Percentiles rank a stretch among this genome's conserved stretches.
Conservation (phyloP, 208 protist species). For the Trypanosoma rangeli region DNA sequence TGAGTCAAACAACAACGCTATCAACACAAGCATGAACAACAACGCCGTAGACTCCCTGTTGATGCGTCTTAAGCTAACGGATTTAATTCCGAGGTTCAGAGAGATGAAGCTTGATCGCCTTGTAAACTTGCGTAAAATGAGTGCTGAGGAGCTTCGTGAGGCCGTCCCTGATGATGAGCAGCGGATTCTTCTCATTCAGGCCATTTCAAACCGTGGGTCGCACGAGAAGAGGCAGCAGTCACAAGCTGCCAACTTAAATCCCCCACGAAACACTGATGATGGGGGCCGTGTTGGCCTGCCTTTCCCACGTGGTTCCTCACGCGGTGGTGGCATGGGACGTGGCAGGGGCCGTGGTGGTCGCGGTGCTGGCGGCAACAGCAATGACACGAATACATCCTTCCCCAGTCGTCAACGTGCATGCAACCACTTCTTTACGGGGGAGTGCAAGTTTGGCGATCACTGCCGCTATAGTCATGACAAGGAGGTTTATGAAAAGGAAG, state of each 20-base stretch:
- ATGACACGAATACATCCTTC: constrained; percentile 17
- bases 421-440: constrained; percentile 65
- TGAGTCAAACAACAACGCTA: not conserved
- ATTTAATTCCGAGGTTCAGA: constrained; percentile 70
- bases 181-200: constrained; percentile 59
- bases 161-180: constrained; percentile 77
- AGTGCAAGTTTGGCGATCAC: constrained; percentile 80
- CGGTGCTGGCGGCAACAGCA: constrained; percentile 31
- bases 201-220: constrained; percentile 74
- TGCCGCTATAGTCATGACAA: constrained; percentile 83
- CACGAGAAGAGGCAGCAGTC: constrained; percentile 37
- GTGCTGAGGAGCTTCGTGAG: constrained; percentile 56
- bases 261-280: constrained; percentile 34
- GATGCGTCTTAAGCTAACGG: constrained; percentile 67
- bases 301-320: constrained; percentile 19
- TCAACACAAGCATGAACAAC: constrained; percentile 22
- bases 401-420: constrained; percentile 43
- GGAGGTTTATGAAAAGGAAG: constrained; percentile 32
- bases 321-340: constrained; percentile 32
- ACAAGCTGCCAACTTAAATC: constrained; percentile 31
- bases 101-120: constrained; percentile 73
- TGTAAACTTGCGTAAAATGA: constrained; percentile 71
- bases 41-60: constrained; percentile 78
- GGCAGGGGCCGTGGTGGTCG: constrained; percentile 40
- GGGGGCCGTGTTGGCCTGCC: constrained; percentile 37